phyloP scores from a whole-genome alignment of 306 rosid genomes.

The Herpetospermum pedunculosum region DNA sequence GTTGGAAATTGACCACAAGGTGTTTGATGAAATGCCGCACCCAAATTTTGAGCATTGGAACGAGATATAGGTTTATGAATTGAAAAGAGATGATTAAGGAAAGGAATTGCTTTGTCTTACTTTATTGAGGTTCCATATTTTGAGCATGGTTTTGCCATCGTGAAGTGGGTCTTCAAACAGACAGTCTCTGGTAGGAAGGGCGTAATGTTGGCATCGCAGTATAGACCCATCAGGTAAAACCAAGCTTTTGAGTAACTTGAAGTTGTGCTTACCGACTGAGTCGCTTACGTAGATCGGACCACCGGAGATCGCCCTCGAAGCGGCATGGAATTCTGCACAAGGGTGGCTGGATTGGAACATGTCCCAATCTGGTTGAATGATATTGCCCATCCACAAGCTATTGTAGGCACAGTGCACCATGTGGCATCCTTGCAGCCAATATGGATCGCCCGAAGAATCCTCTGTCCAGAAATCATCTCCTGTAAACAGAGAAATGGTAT shows the following conservation, averaged over 20 bases:
- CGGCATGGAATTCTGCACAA: slow-evolving; percentile 60
- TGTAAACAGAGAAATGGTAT: neutral
- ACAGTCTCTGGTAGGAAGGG: slow-evolving; percentile 70
- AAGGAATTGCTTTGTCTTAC: slow-evolving; percentile 23
- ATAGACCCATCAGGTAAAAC: slow-evolving; percentile 57
- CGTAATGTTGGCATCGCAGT: slow-evolving; percentile 60
- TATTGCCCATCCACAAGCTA: slow-evolving; percentile 76
- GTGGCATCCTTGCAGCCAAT: slow-evolving; percentile 81
- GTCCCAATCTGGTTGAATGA: slow-evolving; percentile 82
- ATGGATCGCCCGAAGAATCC: slow-evolving; percentile 53
- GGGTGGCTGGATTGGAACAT: slow-evolving; percentile 65
- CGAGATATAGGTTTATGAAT: neutral
- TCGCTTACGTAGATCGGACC: slow-evolving; percentile 71
- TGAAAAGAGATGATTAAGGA: neutral
- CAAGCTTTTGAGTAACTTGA: slow-evolving; percentile 44
- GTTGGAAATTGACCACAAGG: slow-evolving; percentile 6
- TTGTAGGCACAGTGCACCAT: slow-evolving; percentile 75
- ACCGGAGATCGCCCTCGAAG: slow-evolving; percentile 68
- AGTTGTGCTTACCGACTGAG: slow-evolving; percentile 59
- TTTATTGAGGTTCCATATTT: slow-evolving; percentile 73
- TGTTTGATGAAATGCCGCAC: neutral
- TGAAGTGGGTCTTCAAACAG: slow-evolving; percentile 60
- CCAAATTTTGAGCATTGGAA: neutral
- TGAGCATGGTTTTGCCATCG: slow-evolving; percentile 69
- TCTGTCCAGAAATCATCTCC: slow-evolving; percentile 79